Conservation (phyloP, 768 basidiomycete species). For the Termitomyces sp. region DNA sequence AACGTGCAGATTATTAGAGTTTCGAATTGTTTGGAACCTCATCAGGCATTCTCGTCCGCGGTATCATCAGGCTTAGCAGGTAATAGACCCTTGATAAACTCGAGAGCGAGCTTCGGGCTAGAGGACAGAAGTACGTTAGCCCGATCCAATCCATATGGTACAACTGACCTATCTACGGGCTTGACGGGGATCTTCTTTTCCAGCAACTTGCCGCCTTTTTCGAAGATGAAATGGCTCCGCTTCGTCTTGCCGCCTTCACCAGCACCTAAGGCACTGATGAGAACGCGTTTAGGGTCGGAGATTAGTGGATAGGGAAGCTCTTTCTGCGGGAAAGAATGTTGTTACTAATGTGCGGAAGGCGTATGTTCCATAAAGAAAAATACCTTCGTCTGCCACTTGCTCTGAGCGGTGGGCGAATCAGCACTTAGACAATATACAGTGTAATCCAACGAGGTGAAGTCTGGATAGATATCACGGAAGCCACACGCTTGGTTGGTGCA, state of each 20-base stretch:
- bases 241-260: conserved; percentile 78
- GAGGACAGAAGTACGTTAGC: background rate
- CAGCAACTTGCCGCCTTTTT: conserved; percentile 84
- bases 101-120: conserved; percentile 60
- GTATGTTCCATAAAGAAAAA: background rate
- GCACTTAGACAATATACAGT: conserved; percentile 83
- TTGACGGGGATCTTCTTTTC: conserved; percentile 85
- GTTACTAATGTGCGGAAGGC: background rate
- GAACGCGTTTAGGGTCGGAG: conserved; percentile 79
- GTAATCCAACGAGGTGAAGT: conserved; percentile 67
- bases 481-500: conserved; percentile 93
- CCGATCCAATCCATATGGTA: background rate
- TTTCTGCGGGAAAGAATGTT: conserved; percentile 47
- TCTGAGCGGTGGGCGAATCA: conserved; percentile 70
- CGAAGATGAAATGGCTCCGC: conserved; percentile 92
- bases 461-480: conserved; percentile 79
- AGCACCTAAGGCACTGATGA: conserved; percentile 83
- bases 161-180: conserved; percentile 72
- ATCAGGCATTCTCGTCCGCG: background rate
- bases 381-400: conserved; percentile 86
- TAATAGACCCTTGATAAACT: conserved; percentile 56
- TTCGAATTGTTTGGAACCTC: background rate
- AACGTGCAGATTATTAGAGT: background rate
- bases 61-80: background rate
- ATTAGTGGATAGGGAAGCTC: conserved; percentile 81